Conservation (phyloP, 2,329 filamentous ascomycete species). For the Fusarium compactum region DNA sequence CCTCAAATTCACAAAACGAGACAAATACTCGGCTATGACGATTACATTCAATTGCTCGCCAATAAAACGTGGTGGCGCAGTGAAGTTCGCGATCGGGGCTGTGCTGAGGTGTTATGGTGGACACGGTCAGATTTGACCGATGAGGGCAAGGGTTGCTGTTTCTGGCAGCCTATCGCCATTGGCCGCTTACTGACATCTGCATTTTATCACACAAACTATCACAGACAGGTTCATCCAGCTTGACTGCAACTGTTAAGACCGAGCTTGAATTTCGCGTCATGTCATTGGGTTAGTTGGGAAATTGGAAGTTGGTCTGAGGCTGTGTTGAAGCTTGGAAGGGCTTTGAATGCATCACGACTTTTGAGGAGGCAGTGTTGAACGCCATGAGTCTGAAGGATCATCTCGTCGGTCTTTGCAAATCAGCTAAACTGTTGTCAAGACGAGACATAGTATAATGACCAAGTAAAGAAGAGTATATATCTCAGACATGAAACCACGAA, state of each 20-base stretch:
- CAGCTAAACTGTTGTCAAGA: too few relatives aligned
- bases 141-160: neutral
- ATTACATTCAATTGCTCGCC: neutral
- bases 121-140: slow-evolving; percentile 8
- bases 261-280: neutral
- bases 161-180: neutral
- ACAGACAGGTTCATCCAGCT: neutral
- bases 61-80: slow-evolving; percentile 6
- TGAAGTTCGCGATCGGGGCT: neutral
- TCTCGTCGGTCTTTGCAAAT: too few relatives aligned
- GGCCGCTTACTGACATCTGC: neutral
- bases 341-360: neutral
- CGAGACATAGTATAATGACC: neutral
- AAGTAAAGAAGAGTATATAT: neutral
- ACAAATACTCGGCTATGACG: neutral
- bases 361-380: neutral
- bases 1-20: neutral
- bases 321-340: neutral
- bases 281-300: neutral
- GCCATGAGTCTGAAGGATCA: neutral
- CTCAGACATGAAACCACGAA: accelerated
- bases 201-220: neutral
- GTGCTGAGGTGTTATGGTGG: slow-evolving; percentile 3
- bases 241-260: neutral
- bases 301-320: neutral